Evolutionary conservation across 371 early-diverging fungal genomes (phyloP).

Genomic region (Actinomortierella ambigua): DNA sequence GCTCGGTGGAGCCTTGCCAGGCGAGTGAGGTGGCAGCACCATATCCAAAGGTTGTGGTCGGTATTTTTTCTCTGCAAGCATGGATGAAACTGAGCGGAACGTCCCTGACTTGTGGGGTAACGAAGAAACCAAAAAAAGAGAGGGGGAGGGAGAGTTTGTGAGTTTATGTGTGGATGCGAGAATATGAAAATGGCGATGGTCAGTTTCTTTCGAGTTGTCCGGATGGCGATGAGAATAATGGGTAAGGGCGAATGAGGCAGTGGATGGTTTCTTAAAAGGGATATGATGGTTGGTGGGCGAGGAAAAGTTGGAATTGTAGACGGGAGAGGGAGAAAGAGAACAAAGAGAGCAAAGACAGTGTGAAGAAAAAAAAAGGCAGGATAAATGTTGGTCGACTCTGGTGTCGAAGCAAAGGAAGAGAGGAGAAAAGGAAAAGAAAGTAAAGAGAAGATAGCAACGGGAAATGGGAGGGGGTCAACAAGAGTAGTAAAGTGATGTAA

Average conservation of each 20-base stretch:
- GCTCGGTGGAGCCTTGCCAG: not conserved
- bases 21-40: slow-evolving; percentile 22
- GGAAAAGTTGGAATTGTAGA: no score
- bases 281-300: not conserved
- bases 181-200: not conserved
- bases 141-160: no score
- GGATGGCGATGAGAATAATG: not conserved
- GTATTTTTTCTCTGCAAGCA: slow-evolving; percentile 26
- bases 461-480: not conserved
- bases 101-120: no score
- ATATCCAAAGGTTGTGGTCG: slow-evolving; percentile 18
- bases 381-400: not conserved
- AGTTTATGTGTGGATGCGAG: no score
- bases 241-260: not conserved
- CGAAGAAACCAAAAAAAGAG: no score
- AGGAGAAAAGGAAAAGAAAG: not conserved
- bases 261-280: slow-evolving; percentile 2
- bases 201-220: not conserved
- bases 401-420: not conserved
- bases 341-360: slow-evolving; percentile 5
- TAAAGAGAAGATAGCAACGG: slow-evolving; percentile 3
- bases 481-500: not conserved
- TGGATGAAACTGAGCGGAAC: not conserved
- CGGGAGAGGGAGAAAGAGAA: not conserved
- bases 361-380: not conserved